Percentiles rank a stretch among this genome's conserved stretches.
phyloP scores from a whole-genome alignment of 352 stramenopile genomes.

The Phytophthora capsici region DNA sequence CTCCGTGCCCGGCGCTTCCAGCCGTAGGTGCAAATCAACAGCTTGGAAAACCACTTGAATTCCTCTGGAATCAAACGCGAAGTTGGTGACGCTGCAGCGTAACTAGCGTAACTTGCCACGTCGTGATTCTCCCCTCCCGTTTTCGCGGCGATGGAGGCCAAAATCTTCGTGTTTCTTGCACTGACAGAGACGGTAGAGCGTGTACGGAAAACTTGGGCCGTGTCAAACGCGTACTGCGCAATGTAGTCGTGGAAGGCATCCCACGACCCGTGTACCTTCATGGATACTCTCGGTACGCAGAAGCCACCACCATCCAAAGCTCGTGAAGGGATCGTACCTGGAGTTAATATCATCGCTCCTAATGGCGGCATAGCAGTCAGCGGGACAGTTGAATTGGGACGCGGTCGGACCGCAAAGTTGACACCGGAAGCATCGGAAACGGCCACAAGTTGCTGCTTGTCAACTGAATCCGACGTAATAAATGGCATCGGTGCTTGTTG shows the following conservation, averaged over 20 bases:
- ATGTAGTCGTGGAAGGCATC: slow-evolving; percentile 65
- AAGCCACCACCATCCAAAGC: slow-evolving; percentile 38
- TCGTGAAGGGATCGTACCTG: slow-evolving; percentile 38
- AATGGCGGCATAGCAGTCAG: slow-evolving; percentile 24
- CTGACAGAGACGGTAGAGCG: slow-evolving; percentile 72
- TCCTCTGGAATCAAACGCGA: slow-evolving; percentile 55
- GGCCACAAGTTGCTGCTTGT: slow-evolving; percentile 17
- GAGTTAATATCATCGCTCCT: slow-evolving; percentile 34
- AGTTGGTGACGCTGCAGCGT: slow-evolving; percentile 23
- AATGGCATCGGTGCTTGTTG: slow-evolving; percentile 25
- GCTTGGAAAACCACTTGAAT: slow-evolving; percentile 79
- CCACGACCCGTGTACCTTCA: slow-evolving; percentile 68
- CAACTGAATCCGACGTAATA: slow-evolving; percentile 7
- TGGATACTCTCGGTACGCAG: slow-evolving; percentile 38
- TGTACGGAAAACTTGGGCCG: slow-evolving; percentile 72
- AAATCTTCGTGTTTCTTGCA: slow-evolving; percentile 63
- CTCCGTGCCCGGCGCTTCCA: slow-evolving; percentile 73
- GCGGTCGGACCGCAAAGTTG: slow-evolving; percentile 27
- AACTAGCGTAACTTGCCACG: slow-evolving; percentile 49
- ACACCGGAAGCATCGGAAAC: slow-evolving; percentile 13
- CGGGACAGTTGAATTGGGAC: background rate
- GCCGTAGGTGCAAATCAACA: slow-evolving; percentile 78
- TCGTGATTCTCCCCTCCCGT: slow-evolving; percentile 21
- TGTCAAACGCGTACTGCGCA: slow-evolving; percentile 60
- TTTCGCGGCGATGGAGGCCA: slow-evolving; percentile 33